A percentile compares a stretch with the other conserved stretches of the same genome.
These are phyloP conservation scores for Zizania palustris DNA, from an alignment of 202 grass and related monocot species.

Conservation along the genomic window DNA sequence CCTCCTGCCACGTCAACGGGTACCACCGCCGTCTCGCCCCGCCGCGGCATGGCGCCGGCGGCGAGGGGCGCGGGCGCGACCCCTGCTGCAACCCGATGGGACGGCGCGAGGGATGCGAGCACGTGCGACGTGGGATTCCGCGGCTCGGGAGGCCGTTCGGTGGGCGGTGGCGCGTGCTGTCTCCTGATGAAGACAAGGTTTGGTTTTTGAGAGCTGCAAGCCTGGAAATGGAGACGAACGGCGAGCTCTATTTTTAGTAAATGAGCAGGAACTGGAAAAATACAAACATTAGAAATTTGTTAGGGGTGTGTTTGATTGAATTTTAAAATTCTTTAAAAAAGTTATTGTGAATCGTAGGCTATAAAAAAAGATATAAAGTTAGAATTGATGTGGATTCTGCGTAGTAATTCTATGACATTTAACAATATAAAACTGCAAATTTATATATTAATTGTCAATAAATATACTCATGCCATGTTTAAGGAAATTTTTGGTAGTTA, in stretches of 20 bases:
- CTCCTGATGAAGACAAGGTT: conserved; percentile 24
- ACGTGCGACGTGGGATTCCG: not conserved
- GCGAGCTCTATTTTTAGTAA: conserved; percentile 41
- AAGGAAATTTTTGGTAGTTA: too few relatives aligned
- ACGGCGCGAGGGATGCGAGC: conserved; percentile 37
- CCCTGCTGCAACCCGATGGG: not conserved
- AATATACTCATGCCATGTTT: too few relatives aligned
- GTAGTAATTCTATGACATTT: too few relatives aligned
- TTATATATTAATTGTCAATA: too few relatives aligned
- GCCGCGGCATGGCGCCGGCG: conserved; percentile 54
- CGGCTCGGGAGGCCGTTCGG: conserved; percentile 8
- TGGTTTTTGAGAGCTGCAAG: not conserved
- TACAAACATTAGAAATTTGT: too few relatives aligned
- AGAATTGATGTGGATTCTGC: too few relatives aligned
- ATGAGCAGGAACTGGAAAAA: too few relatives aligned
- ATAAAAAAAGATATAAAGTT: too few relatives aligned
- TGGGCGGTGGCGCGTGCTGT: conserved; percentile 13
- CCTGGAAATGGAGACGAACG: not conserved
- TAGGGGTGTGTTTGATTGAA: too few relatives aligned
- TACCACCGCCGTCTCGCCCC: conserved; percentile 46
- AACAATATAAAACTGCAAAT: too few relatives aligned
- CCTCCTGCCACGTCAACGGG: conserved; percentile 37
- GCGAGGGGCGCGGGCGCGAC: conserved; percentile 24
- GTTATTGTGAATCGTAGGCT: too few relatives aligned
- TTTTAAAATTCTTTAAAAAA: too few relatives aligned